These are phyloP conservation scores for Trichosporon asahii DNA, from an alignment of 1,284 basidiomycete species.

Conservation along the genomic window DNA sequence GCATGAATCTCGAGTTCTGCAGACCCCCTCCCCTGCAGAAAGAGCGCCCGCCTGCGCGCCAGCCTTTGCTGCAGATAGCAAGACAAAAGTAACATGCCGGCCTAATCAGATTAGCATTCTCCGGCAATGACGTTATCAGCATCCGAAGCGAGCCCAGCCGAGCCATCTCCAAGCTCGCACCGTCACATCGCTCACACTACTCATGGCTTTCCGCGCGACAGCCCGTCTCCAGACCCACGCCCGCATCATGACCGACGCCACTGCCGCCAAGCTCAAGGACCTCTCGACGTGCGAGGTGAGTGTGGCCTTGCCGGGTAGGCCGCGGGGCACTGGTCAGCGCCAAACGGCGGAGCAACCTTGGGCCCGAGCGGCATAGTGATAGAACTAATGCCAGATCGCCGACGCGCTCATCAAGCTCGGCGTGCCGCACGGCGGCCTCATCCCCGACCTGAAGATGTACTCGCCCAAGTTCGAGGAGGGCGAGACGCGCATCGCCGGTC, in stretches of 20 bases:
- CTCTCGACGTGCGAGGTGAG: slow-evolving; percentile 36
- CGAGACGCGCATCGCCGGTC: slow-evolving; percentile 59
- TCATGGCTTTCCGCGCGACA: slow-evolving; percentile 8
- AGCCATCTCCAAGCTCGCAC: neutral
- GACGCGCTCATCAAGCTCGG: slow-evolving; percentile 87
- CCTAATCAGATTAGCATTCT: slow-evolving; percentile 8
- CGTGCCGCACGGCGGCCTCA: slow-evolving; percentile 68
- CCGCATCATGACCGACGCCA: slow-evolving; percentile 9
- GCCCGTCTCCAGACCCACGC: slow-evolving; percentile 10
- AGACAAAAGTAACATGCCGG: neutral
- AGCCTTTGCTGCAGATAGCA: neutral
- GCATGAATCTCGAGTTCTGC: no score
- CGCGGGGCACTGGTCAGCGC: no score
- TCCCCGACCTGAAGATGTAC: slow-evolving; percentile 71
- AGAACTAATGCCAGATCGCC: slow-evolving; percentile 60
- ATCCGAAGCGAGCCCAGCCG: slow-evolving; percentile 5
- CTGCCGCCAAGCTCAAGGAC: slow-evolving; percentile 15
- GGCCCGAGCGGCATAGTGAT: neutral
- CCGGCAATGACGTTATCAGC: slow-evolving; percentile 11
- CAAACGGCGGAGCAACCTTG: no score
- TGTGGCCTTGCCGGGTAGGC: no score
- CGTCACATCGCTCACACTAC: neutral
- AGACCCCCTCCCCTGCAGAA: no score
- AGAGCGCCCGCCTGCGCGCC: no score
- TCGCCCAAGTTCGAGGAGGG: slow-evolving; percentile 57